phyloP scores from a whole-genome alignment of 2,329 filamentous ascomycete species.

The Atkinsonella texensis region DNA sequence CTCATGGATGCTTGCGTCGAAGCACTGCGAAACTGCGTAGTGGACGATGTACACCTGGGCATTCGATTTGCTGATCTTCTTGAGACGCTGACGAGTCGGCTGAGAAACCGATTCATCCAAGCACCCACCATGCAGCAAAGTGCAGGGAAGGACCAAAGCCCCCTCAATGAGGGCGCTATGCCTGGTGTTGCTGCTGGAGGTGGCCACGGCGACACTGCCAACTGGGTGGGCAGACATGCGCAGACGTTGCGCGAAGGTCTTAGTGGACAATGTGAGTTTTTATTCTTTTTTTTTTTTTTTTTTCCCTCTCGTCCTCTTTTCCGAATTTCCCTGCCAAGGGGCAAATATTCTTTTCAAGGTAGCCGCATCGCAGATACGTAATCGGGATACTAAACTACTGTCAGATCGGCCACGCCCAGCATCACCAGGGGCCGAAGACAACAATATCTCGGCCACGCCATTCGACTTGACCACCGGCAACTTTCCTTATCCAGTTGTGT shows the following conservation, averaged over 20 bases:
- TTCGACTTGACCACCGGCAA: slow-evolving; percentile 44
- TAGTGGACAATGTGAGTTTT: slow-evolving; percentile 23
- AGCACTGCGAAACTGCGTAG: slow-evolving; percentile 64
- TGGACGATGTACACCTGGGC: slow-evolving; percentile 77
- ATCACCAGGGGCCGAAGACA: slow-evolving; percentile 24
- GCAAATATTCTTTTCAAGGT: not conserved
- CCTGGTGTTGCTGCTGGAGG: not conserved
- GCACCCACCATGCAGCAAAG: slow-evolving; percentile 36
- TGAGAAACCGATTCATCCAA: slow-evolving; percentile 64
- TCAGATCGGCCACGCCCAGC: slow-evolving; percentile 24
- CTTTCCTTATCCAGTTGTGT: slow-evolving; percentile 40
- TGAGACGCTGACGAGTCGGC: slow-evolving; percentile 62
- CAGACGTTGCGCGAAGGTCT: slow-evolving; percentile 29
- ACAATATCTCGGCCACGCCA: slow-evolving; percentile 50
- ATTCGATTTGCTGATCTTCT: slow-evolving; percentile 73
- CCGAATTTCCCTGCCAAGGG: not conserved
- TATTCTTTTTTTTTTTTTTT: too few relatives aligned
- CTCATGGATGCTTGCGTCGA: slow-evolving; percentile 65
- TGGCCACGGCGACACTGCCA: slow-evolving; percentile 13
- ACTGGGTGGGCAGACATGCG: slow-evolving; percentile 26
- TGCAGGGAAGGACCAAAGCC: slow-evolving; percentile 30
- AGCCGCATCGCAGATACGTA: too few relatives aligned
- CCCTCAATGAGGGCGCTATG: slow-evolving; percentile 20
- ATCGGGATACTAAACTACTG: not conserved
- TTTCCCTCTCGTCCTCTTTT: not conserved